Evolutionary conservation across 176 grass and related monocot species (phyloP), one percentile per base, ranked within the genome.

Genomic region (Otatea glauca): DNA sequence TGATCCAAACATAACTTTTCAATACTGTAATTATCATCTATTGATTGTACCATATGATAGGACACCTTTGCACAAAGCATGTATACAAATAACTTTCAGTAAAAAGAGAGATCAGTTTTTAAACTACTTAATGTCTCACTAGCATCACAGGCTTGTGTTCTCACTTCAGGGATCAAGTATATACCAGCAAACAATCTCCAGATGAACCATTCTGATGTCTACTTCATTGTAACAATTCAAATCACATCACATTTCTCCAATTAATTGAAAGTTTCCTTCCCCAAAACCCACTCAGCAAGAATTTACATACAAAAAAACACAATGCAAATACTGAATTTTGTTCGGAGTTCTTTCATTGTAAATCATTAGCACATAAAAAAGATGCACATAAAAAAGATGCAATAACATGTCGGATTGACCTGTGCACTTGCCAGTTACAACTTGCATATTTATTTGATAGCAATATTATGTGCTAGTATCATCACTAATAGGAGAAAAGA

Each of bases 31-130:
- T 47, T 51, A 74, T 53, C 25, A 53, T 35, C 71, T 74, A 74
- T 35, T 51, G 71, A 53, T 11, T 34, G 8, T 37, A 54, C 72
- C 29, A 55, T n/a, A 54, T 37, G 72, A 3, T 9, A 74, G 29
- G 47, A n/a, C 4, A 74, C 37, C 49, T 78, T 62, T 78, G 58
- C 38, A 62, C 58, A 78, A 58, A 24, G 12, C 54, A 78, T 64
- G 76, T 47, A 18, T 25, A 29, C 20, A 62, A 60, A 77, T 27
- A 56, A 77, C 37, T 77, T 44, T 63, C 55, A 75, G 27, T 12
- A 27, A 60, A 43, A 16, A 77, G 38, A 27, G 21, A 18, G 38
- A 59, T 16, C 55, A 62, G 10, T 62, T 77, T 43, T 56, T 14
- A 77, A 44, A 61, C 13, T 43, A 62, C 34, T 41, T 68, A 42